Evolutionary conservation across 78 protist genomes (phyloP), one percentile per base, ranked within the genome.

Genomic region (Paratrimastix pyriformis): DNA sequence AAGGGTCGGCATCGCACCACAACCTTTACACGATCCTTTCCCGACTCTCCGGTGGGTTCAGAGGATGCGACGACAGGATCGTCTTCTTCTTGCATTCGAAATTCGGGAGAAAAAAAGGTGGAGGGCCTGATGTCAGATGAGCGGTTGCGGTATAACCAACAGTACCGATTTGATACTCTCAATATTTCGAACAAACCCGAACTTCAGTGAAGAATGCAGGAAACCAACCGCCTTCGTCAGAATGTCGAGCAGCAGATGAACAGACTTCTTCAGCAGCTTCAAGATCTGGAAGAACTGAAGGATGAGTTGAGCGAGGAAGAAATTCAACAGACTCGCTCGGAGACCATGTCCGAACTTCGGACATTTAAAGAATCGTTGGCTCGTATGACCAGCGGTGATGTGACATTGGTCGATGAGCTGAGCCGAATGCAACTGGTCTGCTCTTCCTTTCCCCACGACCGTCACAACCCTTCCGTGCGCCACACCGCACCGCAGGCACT

Each of bases 271-370:
- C 18, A 3, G 55, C 85, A 81, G 72, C 75, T 76, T 58, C 29
- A 18, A 2, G 85, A 81, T 40, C n/a, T 81, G 13, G 85, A 81
- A 59, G 81, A 75, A 7, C 42, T 64, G 37, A 40, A 37, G 38
- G 79, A 1, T 3, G 86, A 78, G 7, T 35, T 82, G 18, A 77
- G 69, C 40, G 80, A 38, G 30, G 87, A 84, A 0, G 93, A 89
- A 73, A 83, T 83, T 32, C 84, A 80, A n/a, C 76, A 68, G 37
- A 84, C 68, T 1, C 75, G 66, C 45, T 35, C 64, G 30, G 93
- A 89, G 18, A 89, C 93, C 30, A 24, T 87, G 1, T 84, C 80
- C 18, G 91, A 89, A 65, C 50, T 89, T 81, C 44, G 80, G 58
- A 90, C 86, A 43, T 89, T 89, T 65, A 62, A 84, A 46, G 88